phyloP scores from a whole-genome alignment of 2,329 filamentous ascomycete species.

The Penicillium freii region DNA sequence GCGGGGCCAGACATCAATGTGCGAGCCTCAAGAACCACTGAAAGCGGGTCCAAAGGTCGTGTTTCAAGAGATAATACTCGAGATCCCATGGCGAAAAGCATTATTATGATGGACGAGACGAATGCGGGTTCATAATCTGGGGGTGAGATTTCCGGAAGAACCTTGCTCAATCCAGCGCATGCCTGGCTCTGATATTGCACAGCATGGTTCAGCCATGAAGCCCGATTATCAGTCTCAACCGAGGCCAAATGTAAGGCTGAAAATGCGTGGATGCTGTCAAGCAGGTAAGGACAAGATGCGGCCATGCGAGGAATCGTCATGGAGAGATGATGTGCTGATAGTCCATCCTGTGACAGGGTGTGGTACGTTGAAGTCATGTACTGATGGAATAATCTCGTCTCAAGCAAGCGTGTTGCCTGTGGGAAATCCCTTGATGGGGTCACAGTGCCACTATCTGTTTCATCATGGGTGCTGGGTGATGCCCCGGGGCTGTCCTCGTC shows the following conservation, averaged over 20 bases:
- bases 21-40: slow-evolving; percentile 30
- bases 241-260: slow-evolving; percentile 46
- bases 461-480: slow-evolving; percentile 23
- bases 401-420: slow-evolving; percentile 29
- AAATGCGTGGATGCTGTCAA: slow-evolving; percentile 46
- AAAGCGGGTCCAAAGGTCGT: slow-evolving; percentile 26
- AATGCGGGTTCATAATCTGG: slow-evolving; percentile 46
- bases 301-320: slow-evolving; percentile 38
- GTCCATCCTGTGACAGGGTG: slow-evolving; percentile 32
- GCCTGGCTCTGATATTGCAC: slow-evolving; percentile 39
- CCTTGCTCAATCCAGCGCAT: slow-evolving; percentile 34
- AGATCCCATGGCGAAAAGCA: slow-evolving; percentile 37
- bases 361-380: slow-evolving; percentile 38
- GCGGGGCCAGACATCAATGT: slow-evolving; percentile 31
- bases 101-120: slow-evolving; percentile 41
- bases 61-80: slow-evolving; percentile 29
- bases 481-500: slow-evolving; percentile 27
- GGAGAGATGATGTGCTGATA: slow-evolving; percentile 36
- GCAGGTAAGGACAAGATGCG: slow-evolving; percentile 45
- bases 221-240: slow-evolving; percentile 34
- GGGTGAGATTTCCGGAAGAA: slow-evolving; percentile 39
- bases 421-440: slow-evolving; percentile 14
- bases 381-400: slow-evolving; percentile 41
- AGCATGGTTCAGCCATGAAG: slow-evolving; percentile 34
- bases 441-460: slow-evolving; percentile 11